Percentiles rank a stretch among this genome's conserved stretches.
Evolutionary conservation across 2,329 filamentous ascomycete genomes (phyloP).

Genomic region (Diaporthe capsici): DNA sequence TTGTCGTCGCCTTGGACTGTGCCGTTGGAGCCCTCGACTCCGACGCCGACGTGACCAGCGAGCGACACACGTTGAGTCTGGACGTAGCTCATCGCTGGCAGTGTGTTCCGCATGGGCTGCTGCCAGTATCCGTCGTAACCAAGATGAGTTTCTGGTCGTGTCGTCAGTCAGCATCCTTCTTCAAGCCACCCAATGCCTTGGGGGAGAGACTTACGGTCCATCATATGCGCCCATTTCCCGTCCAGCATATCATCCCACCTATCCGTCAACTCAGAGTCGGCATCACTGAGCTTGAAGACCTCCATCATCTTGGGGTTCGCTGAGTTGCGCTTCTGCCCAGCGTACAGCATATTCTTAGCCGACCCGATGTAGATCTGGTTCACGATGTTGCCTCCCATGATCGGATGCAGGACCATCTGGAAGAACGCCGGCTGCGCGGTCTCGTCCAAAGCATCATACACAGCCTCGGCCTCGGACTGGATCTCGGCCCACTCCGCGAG

Average conservation of each 20-base stretch:
- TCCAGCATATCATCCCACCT: conserved; percentile 70
- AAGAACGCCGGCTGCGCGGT: conserved; percentile 71
- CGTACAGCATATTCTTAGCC: conserved; percentile 67
- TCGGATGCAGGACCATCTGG: conserved; percentile 73
- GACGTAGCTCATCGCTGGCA: conserved; percentile 73
- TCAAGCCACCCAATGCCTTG: neutral
- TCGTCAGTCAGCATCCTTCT: conserved; percentile 12
- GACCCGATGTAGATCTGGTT: conserved; percentile 66
- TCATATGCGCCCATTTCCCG: conserved; percentile 75
- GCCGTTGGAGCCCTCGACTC: conserved; percentile 76
- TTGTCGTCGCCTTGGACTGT: conserved; percentile 77
- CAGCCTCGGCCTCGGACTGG: conserved; percentile 64
- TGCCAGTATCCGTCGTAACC: conserved; percentile 73
- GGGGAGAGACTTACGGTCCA: conserved; percentile 61
- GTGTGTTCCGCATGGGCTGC: conserved; percentile 79
- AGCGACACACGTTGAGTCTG: conserved; percentile 70
- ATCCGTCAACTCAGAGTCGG: conserved; percentile 68
- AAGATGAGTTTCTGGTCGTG: conserved; percentile 62
- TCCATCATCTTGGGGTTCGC: conserved; percentile 67
- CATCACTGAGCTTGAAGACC: conserved; percentile 67
- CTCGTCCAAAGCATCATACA: conserved; percentile 68
- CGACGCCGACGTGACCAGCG: conserved; percentile 74
- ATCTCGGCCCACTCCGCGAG: conserved; percentile 69
- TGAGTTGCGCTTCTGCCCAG: conserved; percentile 67
- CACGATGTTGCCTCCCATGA: conserved; percentile 69